Evolutionary conservation across 2,329 filamentous ascomycete species (phyloP), one percentile per base, ranked within the genome.

Genomic region (Chaetothyriales sp.): DNA sequence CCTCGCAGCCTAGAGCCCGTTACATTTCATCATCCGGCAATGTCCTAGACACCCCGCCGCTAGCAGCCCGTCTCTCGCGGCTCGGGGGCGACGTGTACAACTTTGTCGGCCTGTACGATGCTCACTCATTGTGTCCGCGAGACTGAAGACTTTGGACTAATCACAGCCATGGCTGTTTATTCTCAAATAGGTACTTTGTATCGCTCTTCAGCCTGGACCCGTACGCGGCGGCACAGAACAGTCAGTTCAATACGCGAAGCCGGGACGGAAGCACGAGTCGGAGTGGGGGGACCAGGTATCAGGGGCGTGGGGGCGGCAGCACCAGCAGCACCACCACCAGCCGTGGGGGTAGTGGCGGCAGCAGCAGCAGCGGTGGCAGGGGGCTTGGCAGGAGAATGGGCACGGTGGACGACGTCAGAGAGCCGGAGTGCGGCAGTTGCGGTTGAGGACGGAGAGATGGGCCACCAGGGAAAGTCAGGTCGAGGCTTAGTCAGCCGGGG

Each of bases 121-220:
- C 9, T 40, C n/a, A 37, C 29, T 37, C 10, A 10, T 40, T 40
- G 33, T 40, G 9, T 15, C 15, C 33, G 2, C 13, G 33, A 40
- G 33, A 40, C 33, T 40, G 15, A 15, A 40, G 10, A 40, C 13
- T 40, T 40, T 40, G 33, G 33, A 40, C 33, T 40, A 15, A 40
- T 13, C 33, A 40, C 33, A 40, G 33, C 33, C 33, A 15, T 15
- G 33, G 4, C 33, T 40, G 33, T 40, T 15, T 40, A 13, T 40
- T 15, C 33, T 40, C 10, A 13, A 40, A 40, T 40, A 40, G 33
- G 20, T 47, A 47, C 22, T 58, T 75, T 25, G 70, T 71, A 44
- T 72, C 69, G 44, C 63, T 76, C 8, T 73, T 75, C 54, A 69
- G 72, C 49, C 58, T 75, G 33, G 70, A 75, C 54, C 66, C 72